Percentiles rank a stretch among this genome's conserved stretches.
Conservation (phyloP, 257 asterid genomes). For the Phtheirospermum japonicum region DNA sequence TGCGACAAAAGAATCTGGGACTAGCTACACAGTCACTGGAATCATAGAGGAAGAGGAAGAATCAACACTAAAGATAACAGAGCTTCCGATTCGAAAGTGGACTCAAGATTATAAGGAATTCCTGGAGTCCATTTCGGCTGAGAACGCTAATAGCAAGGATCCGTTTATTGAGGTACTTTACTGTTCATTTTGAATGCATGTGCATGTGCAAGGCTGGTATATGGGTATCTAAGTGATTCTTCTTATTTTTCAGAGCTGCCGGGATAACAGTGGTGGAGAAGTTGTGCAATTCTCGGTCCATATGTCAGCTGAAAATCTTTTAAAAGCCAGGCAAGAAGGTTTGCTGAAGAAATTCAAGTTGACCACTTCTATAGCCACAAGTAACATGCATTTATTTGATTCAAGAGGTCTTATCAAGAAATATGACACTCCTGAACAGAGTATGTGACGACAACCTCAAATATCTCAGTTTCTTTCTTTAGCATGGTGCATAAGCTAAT, state of each 20-base stretch:
- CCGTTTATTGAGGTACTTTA: constrained; percentile 71
- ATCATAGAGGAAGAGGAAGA: constrained; percentile 59
- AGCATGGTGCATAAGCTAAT: not conserved
- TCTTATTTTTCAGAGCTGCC: constrained; percentile 46
- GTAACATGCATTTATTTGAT: constrained; percentile 95
- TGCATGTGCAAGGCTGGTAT: not conserved
- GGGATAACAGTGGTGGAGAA: constrained; percentile 66
- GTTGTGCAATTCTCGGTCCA: constrained; percentile 58
- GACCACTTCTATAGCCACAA: constrained; percentile 69
- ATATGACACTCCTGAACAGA: constrained; percentile 25
- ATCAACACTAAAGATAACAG: constrained; percentile 61
- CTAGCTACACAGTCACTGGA: constrained; percentile 52
- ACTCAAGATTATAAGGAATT: constrained; percentile 92
- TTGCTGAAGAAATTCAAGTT: constrained; percentile 77
- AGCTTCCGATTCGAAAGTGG: constrained; percentile 91
- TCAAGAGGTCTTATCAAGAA: constrained; percentile 37
- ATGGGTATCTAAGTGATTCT: constrained; percentile 3
- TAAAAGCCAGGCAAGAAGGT: constrained; percentile 66
- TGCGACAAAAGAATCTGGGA: constrained; percentile 61
- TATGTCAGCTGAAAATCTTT: constrained; percentile 57
- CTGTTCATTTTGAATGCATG: not conserved
- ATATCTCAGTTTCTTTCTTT: not conserved
- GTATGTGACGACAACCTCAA: constrained; percentile 44
- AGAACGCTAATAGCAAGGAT: constrained; percentile 70
- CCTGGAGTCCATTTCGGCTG: constrained; percentile 67